Evolutionary conservation across 2,329 filamentous ascomycete genomes (phyloP), one percentile per base, ranked within the genome.

Genomic region (Triangularia verruculosa): DNA sequence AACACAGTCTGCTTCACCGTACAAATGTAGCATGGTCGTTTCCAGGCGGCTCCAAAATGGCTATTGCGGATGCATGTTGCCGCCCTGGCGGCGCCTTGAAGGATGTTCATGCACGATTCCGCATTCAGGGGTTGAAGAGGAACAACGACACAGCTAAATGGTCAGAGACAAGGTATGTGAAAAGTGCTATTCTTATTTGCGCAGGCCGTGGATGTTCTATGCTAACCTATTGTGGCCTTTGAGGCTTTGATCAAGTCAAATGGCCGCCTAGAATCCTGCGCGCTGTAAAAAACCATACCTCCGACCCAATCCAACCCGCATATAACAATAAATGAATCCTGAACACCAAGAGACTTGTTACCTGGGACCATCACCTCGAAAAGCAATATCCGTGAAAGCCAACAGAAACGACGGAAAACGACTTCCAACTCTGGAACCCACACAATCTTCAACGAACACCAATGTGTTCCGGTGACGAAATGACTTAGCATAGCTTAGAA

Each of bases 61-160:
- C 57, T 43, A 30, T 59, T 28, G 39, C 57, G n/a, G 39, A 51
- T 59, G 57, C 57, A 59, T 20, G 57, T 52, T 51, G 24, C 57
- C 39, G 57, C 22, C 22, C 39, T 43, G 24, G 57, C 52, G 34
- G 32, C 34, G 57, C 39, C n/a, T 27, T 30, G 24, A 20, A 52
- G 43, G 57, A 27, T 51, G 39, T 59, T 17, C 27, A 59, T 59
- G 57, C 57, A 59, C 39, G n/a, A 52, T 17, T 24, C 39, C 57
- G 39, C 15, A 13, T 32, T 20, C 32, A 58, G 32, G 56, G 56
- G 56, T 34, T 9, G 17, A 39, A 22, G 22, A 27, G 12, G 11
- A 47, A 3, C n/a, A 17, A 47, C 39, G 39, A 47, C n/a, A 47
- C n/a, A 17, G n/a, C 39, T 47, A n/a, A 17, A 20, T 47, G 39